Percentiles rank a stretch among this genome's conserved stretches.
Conservation (phyloP, 768 basidiomycete genomes). For the Ramaria sp. region DNA sequence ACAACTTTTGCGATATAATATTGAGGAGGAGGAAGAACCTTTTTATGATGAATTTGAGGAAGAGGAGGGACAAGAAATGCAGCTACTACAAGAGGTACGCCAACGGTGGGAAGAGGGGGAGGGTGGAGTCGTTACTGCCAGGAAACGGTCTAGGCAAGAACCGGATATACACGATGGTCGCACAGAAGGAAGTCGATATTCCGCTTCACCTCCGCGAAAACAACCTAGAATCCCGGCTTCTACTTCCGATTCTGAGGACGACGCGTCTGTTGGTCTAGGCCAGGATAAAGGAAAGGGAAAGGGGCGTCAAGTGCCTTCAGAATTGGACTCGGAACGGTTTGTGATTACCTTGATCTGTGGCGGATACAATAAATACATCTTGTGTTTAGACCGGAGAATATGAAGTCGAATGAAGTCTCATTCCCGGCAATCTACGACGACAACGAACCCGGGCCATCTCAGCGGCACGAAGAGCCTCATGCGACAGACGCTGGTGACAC, state of each 20-base stretch:
- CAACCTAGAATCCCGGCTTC: not conserved
- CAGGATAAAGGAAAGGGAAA: not conserved
- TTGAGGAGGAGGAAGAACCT: not conserved
- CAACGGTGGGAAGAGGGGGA: not conserved
- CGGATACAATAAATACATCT: not conserved
- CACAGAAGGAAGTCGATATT: not conserved
- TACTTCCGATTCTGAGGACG: not conserved
- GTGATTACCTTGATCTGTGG: not conserved
- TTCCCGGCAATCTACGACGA: too few relatives aligned
- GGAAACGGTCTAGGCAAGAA: not conserved
- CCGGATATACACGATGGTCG: not conserved
- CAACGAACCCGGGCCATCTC: not conserved
- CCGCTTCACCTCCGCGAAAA: not conserved
- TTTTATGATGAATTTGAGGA: conserved; percentile 10
- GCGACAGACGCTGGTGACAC: too few relatives aligned
- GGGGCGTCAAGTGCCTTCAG: not conserved
- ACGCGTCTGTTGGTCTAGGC: not conserved
- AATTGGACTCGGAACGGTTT: not conserved
- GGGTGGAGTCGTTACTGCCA: not conserved
- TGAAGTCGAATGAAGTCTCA: too few relatives aligned
- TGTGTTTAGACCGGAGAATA: not conserved
- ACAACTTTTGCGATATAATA: not conserved
- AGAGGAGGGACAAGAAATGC: conserved; percentile 8
- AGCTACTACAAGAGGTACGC: not conserved
- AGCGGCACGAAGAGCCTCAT: not conserved